A percentile compares a stretch with the other conserved stretches of the same genome.
Evolutionary conservation across 2,329 filamentous ascomycete species (phyloP).

Genomic region (Hymenoscyphus scutula): DNA sequence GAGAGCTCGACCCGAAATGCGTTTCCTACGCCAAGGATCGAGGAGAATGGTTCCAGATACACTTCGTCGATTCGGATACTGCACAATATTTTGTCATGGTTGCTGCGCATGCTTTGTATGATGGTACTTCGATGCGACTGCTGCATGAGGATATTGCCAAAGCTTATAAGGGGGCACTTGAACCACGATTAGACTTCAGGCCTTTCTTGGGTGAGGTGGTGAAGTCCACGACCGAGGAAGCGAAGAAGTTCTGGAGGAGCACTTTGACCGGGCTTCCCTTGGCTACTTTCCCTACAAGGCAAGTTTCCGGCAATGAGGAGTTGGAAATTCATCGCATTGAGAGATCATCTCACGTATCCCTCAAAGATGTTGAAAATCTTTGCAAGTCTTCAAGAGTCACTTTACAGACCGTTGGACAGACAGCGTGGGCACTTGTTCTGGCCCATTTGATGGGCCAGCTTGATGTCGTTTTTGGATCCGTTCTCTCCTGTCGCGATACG

Average conservation of each 20-base stretch:
- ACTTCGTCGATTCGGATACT: conserved; percentile 38
- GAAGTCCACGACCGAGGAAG: conserved; percentile 41
- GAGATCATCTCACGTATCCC: conserved; percentile 42
- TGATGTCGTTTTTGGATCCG: conserved; percentile 78
- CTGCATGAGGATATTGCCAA: conserved; percentile 67
- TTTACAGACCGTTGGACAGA: conserved; percentile 72
- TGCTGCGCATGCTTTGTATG: conserved; percentile 83
- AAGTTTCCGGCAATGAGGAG: conserved; percentile 15
- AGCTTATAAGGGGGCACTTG: conserved; percentile 55
- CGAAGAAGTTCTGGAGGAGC: conserved; percentile 67
- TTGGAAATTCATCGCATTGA: conserved; percentile 44
- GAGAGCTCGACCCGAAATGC: conserved; percentile 41
- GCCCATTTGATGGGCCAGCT: conserved; percentile 61
- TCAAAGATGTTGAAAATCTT: conserved; percentile 50
- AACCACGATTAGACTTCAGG: conserved; percentile 48
- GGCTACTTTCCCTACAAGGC: conserved; percentile 40
- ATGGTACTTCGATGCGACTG: conserved; percentile 78
- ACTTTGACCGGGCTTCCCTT: conserved; percentile 55
- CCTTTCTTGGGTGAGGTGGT: conserved; percentile 50
- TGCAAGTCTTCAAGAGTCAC: conserved; percentile 69
- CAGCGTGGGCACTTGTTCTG: conserved; percentile 71
- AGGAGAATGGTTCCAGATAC: conserved; percentile 49
- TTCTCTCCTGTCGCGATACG: conserved; percentile 80
- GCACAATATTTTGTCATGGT: conserved; percentile 58
- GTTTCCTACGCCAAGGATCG: conserved; percentile 39